Evolutionary conservation across 257 asterid genomes (phyloP).

Genomic region (Phtheirospermum japonicum): DNA sequence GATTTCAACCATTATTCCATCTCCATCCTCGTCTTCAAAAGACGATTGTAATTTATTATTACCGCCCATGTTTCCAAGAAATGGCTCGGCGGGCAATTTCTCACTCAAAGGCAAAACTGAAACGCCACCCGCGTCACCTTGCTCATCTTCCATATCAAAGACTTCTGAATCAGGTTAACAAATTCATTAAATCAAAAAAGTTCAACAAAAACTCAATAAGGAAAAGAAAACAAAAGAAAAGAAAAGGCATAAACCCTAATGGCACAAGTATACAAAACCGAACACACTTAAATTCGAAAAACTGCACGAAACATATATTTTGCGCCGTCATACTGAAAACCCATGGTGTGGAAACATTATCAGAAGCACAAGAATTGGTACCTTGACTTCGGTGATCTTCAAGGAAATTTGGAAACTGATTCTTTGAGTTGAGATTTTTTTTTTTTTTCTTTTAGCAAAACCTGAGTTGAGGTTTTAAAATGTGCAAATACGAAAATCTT

Average conservation of each 20-base stretch:
- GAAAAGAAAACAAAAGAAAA: too few species aligned
- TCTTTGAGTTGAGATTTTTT: too few species aligned
- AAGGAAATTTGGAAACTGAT: too few species aligned
- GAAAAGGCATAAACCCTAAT: background rate
- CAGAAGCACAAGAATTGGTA: background rate
- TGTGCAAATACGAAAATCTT: too few species aligned
- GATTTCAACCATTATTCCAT: slow-evolving; percentile 68
- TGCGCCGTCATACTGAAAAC: background rate
- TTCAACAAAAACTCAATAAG: slow-evolving; percentile 27
- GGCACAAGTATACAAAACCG: background rate
- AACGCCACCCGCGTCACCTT: slow-evolving; percentile 42
- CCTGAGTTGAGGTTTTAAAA: too few species aligned
- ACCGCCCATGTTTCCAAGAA: slow-evolving; percentile 29
- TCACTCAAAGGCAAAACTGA: slow-evolving; percentile 35
- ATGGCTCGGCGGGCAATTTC: slow-evolving; percentile 31
- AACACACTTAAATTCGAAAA: background rate
- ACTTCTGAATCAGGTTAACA: slow-evolving; percentile 27
- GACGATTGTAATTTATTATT: slow-evolving; percentile 36
- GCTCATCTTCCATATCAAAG: slow-evolving; percentile 42
- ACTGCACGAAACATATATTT: background rate
- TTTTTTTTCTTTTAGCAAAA: too few species aligned
- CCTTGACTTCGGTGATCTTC: background rate
- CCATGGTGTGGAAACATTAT: background rate
- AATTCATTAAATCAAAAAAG: slow-evolving; percentile 15
- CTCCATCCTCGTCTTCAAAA: slow-evolving; percentile 44